Conservation (phyloP, 441 rosid genomes). For the Manihot esculenta region DNA sequence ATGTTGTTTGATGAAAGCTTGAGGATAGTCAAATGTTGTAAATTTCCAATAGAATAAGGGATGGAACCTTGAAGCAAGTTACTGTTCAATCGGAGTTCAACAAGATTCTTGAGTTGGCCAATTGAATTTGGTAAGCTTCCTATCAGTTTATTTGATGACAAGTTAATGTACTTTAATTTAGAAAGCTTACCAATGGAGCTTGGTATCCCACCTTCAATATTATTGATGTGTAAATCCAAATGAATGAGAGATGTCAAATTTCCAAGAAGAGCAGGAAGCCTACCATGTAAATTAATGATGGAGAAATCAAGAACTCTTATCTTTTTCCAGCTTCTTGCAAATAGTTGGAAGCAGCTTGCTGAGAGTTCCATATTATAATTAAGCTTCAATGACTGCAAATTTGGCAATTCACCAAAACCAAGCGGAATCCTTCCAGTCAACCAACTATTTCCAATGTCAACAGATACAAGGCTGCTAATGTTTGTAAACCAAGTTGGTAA, state of each 20-base stretch:
- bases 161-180: no score
- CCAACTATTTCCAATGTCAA: neutral
- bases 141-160: no score
- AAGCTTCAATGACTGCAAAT: slow-evolving; percentile 27
- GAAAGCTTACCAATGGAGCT: no score
- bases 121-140: neutral
- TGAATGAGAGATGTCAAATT: neutral
- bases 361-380: slow-evolving; percentile 30
- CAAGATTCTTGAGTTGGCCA: neutral
- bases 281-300: neutral
- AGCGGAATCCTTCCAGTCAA: slow-evolving; percentile 22
- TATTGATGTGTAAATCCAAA: neutral
- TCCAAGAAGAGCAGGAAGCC: neutral
- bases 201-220: no score
- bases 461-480: neutral
- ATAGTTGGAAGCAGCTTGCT: slow-evolving; percentile 32
- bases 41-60: neutral
- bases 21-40: neutral
- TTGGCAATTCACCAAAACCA: slow-evolving; percentile 34
- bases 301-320: neutral
- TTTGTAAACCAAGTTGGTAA: neutral
- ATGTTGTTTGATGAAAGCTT: slow-evolving; percentile 32
- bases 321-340: slow-evolving; percentile 20
- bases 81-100: neutral
- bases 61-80: slow-evolving; percentile 5